Base-by-base conservation (phyloP, 371 early-diverging fungal species). In the Smittium mucronatum region DNA sequence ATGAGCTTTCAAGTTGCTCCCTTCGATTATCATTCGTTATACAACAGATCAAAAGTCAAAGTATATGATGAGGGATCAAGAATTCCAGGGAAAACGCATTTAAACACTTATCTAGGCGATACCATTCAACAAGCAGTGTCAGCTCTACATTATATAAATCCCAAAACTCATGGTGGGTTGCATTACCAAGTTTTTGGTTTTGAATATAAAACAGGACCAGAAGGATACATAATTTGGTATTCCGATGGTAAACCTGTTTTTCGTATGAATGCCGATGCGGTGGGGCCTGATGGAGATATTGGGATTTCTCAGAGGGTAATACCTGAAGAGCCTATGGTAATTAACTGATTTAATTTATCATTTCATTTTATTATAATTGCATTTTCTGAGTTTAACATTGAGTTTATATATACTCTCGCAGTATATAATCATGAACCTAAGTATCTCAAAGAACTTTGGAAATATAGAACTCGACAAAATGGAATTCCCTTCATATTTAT, bases 1-100 rank as follows among this genome's bases (percentile, higher is more conserved):
- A 78, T 78, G 80, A 81, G 81, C 0, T 71, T 72, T 65, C 82
- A 82, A 72, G 79, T 80, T 47, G 82, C 82, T 1, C 82, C 82
- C 32, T 82, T 82, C 47, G 82, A 82, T 67, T 77, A 67, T 71
- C 75, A 78, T 69, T 78, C 75, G 64, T 71, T 78, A 26, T 63
- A 70, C 58, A 58, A 78, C 73, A 68, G 70, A 63, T 73, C 78
- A 70, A 69, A 75, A 31, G n/a, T 21, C 25, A n/a, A 35, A 15
- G 70, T 70, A 64, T 33, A 69, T 36, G 17, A 57, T 36, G 33
- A 15, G 47, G 26, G 64, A 36, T 0, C 59, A 66, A 75, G 78
- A 61, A 34, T 70, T 16, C 72, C 76, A 11, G 73, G 73, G 57
- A 36, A 58, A 58, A 73, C 81, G 28, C 73, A 71, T 64, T 70